Evolutionary conservation across 805 yeast species (phyloP), one percentile per base, ranked within the genome.

Genomic region (Priceomyces fermenticarens): DNA sequence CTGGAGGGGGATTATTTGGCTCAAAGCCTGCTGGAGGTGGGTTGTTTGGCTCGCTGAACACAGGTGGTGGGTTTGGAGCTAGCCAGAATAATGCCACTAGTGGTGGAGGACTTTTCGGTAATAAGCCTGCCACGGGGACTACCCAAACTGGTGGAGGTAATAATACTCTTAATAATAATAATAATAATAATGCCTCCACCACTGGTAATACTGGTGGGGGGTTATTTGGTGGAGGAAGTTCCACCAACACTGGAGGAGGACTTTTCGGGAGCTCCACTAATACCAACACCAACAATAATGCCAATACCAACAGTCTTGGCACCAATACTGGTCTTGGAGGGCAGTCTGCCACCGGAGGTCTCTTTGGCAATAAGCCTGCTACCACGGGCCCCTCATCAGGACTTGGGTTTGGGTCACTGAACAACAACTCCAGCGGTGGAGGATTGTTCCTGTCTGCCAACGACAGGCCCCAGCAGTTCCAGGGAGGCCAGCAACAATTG

Each of bases 11-110:
- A 1, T 44, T 44, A 40, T 52, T 54, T 34, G 54, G 58, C 35
- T 32, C 35, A 5, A 40, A 41, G 12, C 40, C 46, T 33, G 41
- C 41, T 17, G 54, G 67, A 20, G 76, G 77, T 30, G 79, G 78
- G 3, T 43, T 72, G 23, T 73, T 73, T 51, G 77, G 78, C 7
- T 52, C 50, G 39, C 59, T 59, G 15, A 30, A 26, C 14, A 27
- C 38, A 3, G 62, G 62, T 23, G 69, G 72, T 3, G 54, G 65
- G 28, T 77, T 76, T 52, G 79, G 79, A 29, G 54, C 60, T 28
- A 64, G 62, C 39, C 51, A 28, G 26, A 30, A 33, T 16, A 43
- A 57, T n/a, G 47, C 48, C 10, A 44, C 49, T 32, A 36, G 47
- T 11, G 44, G 48, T 46, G 44, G 44, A 7, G 48, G 45, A 41